A percentile compares a stretch with the other conserved stretches of the same genome.
These are phyloP conservation scores for Cenchrus purpureus DNA, from an alignment of 176 grass and related monocot species.

Conservation along the genomic window DNA sequence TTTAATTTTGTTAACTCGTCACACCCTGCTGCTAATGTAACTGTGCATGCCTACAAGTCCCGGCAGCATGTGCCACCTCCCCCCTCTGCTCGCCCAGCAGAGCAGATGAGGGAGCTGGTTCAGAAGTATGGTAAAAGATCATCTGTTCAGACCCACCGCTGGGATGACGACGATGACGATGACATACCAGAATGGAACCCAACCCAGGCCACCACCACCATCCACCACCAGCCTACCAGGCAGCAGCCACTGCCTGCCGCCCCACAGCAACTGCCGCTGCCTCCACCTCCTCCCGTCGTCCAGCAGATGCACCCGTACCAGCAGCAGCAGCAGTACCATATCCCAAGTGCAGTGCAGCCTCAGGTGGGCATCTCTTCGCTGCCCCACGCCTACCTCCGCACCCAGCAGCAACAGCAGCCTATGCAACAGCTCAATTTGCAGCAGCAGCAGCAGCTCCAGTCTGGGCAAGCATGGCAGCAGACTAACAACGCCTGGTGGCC, in stretches of 20 bases:
- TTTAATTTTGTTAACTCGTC: slow-evolving; percentile 68
- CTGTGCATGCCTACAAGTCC: slow-evolving; percentile 48
- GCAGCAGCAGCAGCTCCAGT: slow-evolving; percentile 34
- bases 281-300: slow-evolving; percentile 43
- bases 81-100: slow-evolving; percentile 49
- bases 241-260: neutral
- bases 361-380: slow-evolving; percentile 12
- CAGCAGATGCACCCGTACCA: slow-evolving; percentile 46
- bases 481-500: slow-evolving; percentile 42
- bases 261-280: slow-evolving; percentile 29
- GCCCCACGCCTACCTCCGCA: slow-evolving; percentile 31
- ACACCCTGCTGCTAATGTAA: slow-evolving; percentile 63
- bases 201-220: slow-evolving; percentile 29
- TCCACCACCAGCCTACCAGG: slow-evolving; percentile 34
- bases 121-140: slow-evolving; percentile 75
- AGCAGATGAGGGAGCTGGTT: slow-evolving; percentile 65
- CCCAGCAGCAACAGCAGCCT: slow-evolving; percentile 8
- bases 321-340: slow-evolving; percentile 41
- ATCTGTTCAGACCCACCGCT: slow-evolving; percentile 30
- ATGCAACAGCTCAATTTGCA: slow-evolving; percentile 14
- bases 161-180: slow-evolving; percentile 71
- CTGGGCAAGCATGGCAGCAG: slow-evolving; percentile 42
- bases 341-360: slow-evolving; percentile 42
- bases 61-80: slow-evolving; percentile 39
- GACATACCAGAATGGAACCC: slow-evolving; percentile 96